Evolutionary conservation across 2,329 filamentous ascomycete genomes (phyloP).

Genomic region (Fusarium bulbicola): DNA sequence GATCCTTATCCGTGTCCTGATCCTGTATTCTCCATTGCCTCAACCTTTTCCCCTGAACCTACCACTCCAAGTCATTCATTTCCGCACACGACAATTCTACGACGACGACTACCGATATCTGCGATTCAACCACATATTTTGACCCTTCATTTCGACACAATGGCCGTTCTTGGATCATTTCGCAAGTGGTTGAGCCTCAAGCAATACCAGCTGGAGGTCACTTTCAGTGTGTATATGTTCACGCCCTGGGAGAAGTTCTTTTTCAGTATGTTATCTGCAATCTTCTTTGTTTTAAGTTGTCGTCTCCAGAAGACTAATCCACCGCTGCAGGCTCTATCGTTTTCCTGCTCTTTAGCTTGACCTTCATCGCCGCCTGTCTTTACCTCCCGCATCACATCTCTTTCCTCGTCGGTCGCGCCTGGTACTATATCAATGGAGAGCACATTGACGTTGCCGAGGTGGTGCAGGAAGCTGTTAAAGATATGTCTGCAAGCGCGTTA

Average conservation of each 20-base stretch:
- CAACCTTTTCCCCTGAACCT: slow-evolving; percentile 29
- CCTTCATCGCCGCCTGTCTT: slow-evolving; percentile 84
- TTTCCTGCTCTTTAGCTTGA: slow-evolving; percentile 88
- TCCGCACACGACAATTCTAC: not conserved
- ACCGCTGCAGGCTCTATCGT: slow-evolving; percentile 81
- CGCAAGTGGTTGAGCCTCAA: slow-evolving; percentile 92
- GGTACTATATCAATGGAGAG: slow-evolving; percentile 95
- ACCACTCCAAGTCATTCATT: not conserved
- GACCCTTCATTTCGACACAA: not conserved
- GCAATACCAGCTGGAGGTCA: slow-evolving; percentile 98
- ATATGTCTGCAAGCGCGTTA: slow-evolving; percentile 45
- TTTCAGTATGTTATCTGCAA: slow-evolving; percentile 75
- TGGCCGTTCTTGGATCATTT: slow-evolving; percentile 61
- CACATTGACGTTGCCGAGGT: slow-evolving; percentile 59
- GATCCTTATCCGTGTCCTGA: slow-evolving; percentile 11
- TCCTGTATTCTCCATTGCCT: slow-evolving; percentile 13
- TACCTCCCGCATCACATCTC: slow-evolving; percentile 94
- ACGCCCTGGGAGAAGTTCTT: slow-evolving; percentile 96
- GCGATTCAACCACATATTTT: not conserved
- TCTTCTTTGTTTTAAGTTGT: not conserved
- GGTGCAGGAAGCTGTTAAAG: slow-evolving; percentile 46
- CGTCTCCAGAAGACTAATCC: not conserved
- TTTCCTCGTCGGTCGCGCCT: slow-evolving; percentile 83
- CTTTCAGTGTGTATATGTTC: slow-evolving; percentile 96
- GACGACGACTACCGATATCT: not conserved